A percentile compares a stretch with the other conserved stretches of the same genome.
phyloP scores from a whole-genome alignment of 495 filamentous ascomycete genomes.

The Lophiotrema nucula region DNA sequence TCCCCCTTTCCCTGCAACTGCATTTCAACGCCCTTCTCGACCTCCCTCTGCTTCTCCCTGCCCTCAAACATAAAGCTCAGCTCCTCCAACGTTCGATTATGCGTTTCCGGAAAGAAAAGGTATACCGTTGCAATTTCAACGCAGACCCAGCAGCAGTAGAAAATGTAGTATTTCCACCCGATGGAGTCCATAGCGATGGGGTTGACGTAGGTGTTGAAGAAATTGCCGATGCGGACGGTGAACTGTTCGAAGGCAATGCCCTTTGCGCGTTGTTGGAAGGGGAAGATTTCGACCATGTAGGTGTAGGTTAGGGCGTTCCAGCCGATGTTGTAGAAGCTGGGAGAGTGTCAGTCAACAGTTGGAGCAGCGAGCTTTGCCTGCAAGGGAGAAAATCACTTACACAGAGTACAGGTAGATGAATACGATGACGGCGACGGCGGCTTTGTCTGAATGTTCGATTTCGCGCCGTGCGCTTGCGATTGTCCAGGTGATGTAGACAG shows the following conservation, averaged over 20 bases:
- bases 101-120: slow-evolving; percentile 35
- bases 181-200: slow-evolving; percentile 42
- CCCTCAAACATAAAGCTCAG: slow-evolving; percentile 41
- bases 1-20: not conserved
- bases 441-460: not conserved
- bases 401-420: slow-evolving; percentile 3
- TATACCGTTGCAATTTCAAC: slow-evolving; percentile 31
- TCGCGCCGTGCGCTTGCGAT: slow-evolving; percentile 15
- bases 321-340: slow-evolving; percentile 2
- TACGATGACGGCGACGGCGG: slow-evolving; percentile 17
- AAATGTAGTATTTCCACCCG: slow-evolving; percentile 35
- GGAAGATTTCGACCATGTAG: slow-evolving; percentile 5
- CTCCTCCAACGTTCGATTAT: slow-evolving; percentile 34
- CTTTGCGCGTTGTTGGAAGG: not conserved
- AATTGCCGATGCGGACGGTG: not conserved
- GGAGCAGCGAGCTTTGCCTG: no score
- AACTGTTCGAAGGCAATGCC: not conserved
- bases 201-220: slow-evolving; percentile 45
- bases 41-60: not conserved
- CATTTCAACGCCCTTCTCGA: not conserved
- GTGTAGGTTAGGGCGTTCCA: slow-evolving; percentile 3
- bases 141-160: slow-evolving; percentile 32
- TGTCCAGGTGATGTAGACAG: slow-evolving; percentile 25
- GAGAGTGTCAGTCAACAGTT: not conserved
- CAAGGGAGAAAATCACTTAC: no score